phyloP scores from a whole-genome alignment of 257 asterid genomes.

The Nemophila menziesii region DNA sequence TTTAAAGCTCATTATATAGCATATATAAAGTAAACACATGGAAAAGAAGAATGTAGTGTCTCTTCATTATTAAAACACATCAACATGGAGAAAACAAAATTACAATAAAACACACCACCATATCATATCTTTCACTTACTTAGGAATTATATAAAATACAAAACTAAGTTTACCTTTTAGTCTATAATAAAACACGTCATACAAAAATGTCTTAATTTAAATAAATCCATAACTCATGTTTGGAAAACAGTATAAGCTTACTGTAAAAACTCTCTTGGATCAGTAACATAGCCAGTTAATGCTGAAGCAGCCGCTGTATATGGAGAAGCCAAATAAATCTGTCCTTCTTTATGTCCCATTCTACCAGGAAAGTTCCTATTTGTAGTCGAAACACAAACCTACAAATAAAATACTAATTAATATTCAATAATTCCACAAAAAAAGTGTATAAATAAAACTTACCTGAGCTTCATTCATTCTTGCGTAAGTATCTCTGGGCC shows the following conservation, averaged over 20 bases:
- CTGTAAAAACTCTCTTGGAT: constrained; percentile 79
- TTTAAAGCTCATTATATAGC: no score
- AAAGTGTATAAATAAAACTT: constrained; percentile 17
- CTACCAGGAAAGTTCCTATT: constrained; percentile 84
- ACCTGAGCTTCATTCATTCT: constrained; percentile 91
- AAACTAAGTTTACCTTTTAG: neutral
- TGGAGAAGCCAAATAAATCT: constrained; percentile 96
- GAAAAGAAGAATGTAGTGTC: no score
- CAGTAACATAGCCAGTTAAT: constrained; percentile 77
- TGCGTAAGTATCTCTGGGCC: constrained; percentile 91
- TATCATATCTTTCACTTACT: neutral
- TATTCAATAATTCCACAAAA: neutral
- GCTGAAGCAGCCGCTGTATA: constrained; percentile 96
- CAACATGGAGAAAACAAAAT: neutral
- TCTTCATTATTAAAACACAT: no score
- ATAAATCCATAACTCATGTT: constrained; percentile 2
- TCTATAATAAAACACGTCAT: neutral
- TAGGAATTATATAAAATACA: no score
- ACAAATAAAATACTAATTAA: constrained; percentile 7
- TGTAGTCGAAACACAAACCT: constrained; percentile 82
- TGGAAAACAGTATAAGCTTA: constrained; percentile 15
- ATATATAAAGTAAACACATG: no score
- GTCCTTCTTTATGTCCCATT: constrained; percentile 95
- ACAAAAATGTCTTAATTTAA: neutral
- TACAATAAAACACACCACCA: neutral